A percentile compares a stretch with the other conserved stretches of the same genome.
Conservation (phyloP, 108 stramenopile species). For the Skeletonema costatum region DNA sequence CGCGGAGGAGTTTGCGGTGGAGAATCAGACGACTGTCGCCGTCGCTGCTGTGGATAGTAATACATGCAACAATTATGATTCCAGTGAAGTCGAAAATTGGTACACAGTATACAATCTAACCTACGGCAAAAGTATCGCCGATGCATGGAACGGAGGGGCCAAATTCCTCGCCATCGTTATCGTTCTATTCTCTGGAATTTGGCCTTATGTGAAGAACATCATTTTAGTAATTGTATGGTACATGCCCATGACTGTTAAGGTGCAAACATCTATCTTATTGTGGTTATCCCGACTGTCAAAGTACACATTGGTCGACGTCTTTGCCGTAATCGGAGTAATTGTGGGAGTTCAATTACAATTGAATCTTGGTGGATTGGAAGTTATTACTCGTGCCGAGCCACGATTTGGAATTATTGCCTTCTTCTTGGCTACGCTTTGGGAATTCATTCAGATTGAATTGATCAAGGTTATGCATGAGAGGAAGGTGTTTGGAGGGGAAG, state of each 20-base stretch:
- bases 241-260: slow-evolving; percentile 22
- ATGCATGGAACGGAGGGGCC: slow-evolving; percentile 59
- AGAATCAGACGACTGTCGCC: neutral
- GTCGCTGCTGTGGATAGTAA: neutral
- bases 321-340: slow-evolving; percentile 40
- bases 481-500: neutral
- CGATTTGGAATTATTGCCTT: slow-evolving; percentile 48
- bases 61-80: slow-evolving; percentile 35
- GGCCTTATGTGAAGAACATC: slow-evolving; percentile 54
- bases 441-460: slow-evolving; percentile 49
- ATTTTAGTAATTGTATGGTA: slow-evolving; percentile 46
- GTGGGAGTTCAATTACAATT: slow-evolving; percentile 52
- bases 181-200: slow-evolving; percentile 48
- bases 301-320: slow-evolving; percentile 55
- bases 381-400: slow-evolving; percentile 41
- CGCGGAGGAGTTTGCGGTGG: slow-evolving; percentile 1
- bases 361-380: slow-evolving; percentile 43
- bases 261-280: slow-evolving; percentile 23
- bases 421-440: slow-evolving; percentile 50
- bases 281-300: slow-evolving; percentile 51
- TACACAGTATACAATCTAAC: slow-evolving; percentile 45
- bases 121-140: slow-evolving; percentile 38
- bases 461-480: slow-evolving; percentile 42
- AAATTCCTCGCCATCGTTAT: slow-evolving; percentile 44
- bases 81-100: slow-evolving; percentile 25